Percentiles rank a stretch among this genome's conserved stretches.
phyloP scores from a whole-genome alignment of 2,329 filamentous ascomycete genomes.

The Meredithiella fracta region DNA sequence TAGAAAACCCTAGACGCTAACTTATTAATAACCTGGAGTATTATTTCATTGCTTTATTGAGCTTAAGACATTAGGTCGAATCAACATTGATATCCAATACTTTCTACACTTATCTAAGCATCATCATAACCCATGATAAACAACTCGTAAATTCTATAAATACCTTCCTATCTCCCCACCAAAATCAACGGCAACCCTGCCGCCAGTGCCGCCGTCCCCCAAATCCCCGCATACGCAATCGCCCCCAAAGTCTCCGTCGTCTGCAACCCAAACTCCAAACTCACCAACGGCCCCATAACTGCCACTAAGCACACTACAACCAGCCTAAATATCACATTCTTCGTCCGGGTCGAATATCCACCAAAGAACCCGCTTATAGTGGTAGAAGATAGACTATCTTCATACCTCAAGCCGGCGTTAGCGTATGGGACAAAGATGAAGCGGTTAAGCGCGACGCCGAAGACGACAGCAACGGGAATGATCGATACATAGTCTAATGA shows the following conservation, averaged over 20 bases:
- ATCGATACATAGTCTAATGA: conserved; percentile 43
- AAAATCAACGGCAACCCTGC: conserved; percentile 30
- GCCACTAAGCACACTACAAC: conserved; percentile 40
- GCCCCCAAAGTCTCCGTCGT: conserved; percentile 58
- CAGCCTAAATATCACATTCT: conserved; percentile 49
- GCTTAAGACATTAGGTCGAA: too few relatives aligned
- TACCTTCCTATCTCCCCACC: background rate
- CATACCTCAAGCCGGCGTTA: conserved; percentile 31
- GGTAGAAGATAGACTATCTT: conserved; percentile 45
- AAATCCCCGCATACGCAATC: conserved; percentile 54
- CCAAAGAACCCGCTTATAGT: conserved; percentile 55
- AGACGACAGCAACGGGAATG: conserved; percentile 38
- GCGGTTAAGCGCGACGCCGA: conserved; percentile 54
- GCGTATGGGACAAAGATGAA: conserved; percentile 64
- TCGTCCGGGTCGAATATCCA: conserved; percentile 47
- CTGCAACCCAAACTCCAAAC: conserved; percentile 48
- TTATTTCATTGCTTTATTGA: too few relatives aligned
- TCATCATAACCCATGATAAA: background rate
- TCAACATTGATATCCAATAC: background rate
- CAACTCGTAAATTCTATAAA: too few relatives aligned
- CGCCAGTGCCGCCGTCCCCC: conserved; percentile 48
- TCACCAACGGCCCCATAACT: conserved; percentile 42
- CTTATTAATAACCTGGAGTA: too few relatives aligned
- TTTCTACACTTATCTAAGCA: background rate
- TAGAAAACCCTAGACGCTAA: too few relatives aligned